These are phyloP conservation scores for Carallia brachiata DNA, from an alignment of 345 rosid species.

Conservation along the genomic window DNA sequence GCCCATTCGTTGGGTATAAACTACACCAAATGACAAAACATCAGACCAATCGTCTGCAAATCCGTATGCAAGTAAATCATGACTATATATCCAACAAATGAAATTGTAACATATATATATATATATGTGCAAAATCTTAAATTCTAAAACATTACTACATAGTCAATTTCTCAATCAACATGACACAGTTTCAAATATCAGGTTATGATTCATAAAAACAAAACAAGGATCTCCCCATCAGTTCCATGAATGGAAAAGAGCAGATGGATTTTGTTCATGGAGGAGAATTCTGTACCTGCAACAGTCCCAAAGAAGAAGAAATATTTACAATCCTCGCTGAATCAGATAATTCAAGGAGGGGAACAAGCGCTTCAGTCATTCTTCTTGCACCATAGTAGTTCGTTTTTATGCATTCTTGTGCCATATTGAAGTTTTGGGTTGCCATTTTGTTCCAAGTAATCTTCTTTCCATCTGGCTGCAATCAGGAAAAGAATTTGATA, in stretches of 20 bases:
- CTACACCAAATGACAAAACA: constrained; percentile 11
- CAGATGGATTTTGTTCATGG: background rate
- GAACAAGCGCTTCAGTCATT: constrained; percentile 36
- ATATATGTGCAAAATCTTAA: too few species aligned
- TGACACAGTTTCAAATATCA: too few species aligned
- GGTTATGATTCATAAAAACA: too few species aligned
- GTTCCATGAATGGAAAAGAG: too few species aligned
- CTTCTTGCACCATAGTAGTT: constrained; percentile 46
- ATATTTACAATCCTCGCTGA: constrained; percentile 21
- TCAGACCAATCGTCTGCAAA: background rate
- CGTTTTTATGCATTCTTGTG: constrained; percentile 37
- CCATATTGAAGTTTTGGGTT: constrained; percentile 18
- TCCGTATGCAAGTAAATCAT: background rate
- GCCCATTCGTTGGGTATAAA: constrained; percentile 25
- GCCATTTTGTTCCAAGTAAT: constrained; percentile 10
- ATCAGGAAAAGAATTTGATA: background rate
- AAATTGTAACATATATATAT: too few species aligned
- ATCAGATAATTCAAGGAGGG: constrained; percentile 24
- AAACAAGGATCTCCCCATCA: too few species aligned
- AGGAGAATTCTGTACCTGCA: background rate
- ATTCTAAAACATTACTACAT: too few species aligned
- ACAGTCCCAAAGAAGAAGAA: constrained; percentile 2
- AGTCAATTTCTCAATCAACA: too few species aligned
- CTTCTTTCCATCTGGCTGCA: constrained; percentile 20
- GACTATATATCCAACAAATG: too few species aligned